phyloP scores from a whole-genome alignment of 148 eudicot species.

The Heliamphora exappendiculata region DNA sequence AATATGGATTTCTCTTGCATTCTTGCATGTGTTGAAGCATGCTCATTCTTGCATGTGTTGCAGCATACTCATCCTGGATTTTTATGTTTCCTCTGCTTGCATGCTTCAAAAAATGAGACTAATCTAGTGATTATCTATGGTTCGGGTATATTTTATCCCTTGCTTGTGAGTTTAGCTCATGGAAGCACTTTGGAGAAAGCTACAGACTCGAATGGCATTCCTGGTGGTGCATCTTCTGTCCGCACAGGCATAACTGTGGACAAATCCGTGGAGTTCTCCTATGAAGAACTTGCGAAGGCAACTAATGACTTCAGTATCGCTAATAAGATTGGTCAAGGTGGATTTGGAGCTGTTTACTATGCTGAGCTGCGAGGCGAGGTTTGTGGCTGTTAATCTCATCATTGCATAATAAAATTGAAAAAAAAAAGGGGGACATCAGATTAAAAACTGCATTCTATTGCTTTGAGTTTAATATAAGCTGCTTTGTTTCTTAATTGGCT shows the following conservation, averaged over 20 bases:
- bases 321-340: slow-evolving; percentile 64
- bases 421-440: neutral
- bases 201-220: slow-evolving; percentile 18
- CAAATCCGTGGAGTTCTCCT: slow-evolving; percentile 50
- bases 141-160: neutral
- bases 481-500: neutral
- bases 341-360: slow-evolving; percentile 54
- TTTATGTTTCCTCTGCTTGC: neutral
- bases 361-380: slow-evolving; percentile 64
- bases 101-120: neutral
- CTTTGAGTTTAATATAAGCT: neutral
- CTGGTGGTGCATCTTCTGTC: slow-evolving; percentile 18
- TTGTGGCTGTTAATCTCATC: slow-evolving; percentile 2
- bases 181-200: slow-evolving; percentile 19
- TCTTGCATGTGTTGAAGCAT: neutral
- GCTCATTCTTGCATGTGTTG: no score
- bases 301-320: slow-evolving; percentile 39
- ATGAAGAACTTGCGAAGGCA: slow-evolving; percentile 52
- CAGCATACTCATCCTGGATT: neutral
- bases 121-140: neutral
- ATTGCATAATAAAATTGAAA: neutral
- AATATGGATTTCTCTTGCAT: neutral
- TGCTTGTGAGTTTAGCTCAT: slow-evolving; percentile 10
- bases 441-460: neutral
- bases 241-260: slow-evolving; percentile 35